Evolutionary conservation across 441 rosid species (phyloP), one percentile per base, ranked within the genome.

Genomic region (Pelargonium australe): DNA sequence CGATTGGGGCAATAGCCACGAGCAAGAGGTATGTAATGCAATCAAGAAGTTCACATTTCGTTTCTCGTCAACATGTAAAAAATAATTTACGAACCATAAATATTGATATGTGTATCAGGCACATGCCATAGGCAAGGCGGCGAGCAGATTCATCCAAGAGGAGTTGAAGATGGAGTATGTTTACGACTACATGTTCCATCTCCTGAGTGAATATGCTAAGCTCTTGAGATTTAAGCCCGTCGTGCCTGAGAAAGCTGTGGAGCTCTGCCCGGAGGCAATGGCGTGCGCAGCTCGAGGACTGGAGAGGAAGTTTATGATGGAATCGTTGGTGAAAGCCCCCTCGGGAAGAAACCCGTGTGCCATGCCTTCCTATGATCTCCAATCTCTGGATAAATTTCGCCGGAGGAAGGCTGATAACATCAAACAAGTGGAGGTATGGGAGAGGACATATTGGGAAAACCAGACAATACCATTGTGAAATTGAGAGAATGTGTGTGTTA

Each of bases 131-230:
- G 95, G 91, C 7, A 77, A 76, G 73, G 85, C 73, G 8, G 89
- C 87, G 20, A 88, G 94, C 71, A 72, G 69, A 4, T 88, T 85
- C 79, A 78, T 92, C 55, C 78, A 81, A 66, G 84, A 89, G 74
- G 86, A 84, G 31, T 1, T 92, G 64, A 88, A 88, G 72, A 87
- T 86, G 89, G 91, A 89, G 9, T 70, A 79, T 43, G 81, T 88
- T 7, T 88, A 89, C 40, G 92, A 85, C 66, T 89, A 89, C 81
- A 92, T 89, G 92, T 86, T 79, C 63, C 96, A 91, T 78, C 73
- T 91, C 73, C 75, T 91, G 44, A 82, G 78, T 37, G 88, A 86
- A 78, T 91, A 89, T 64, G 90, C 85, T 1, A 86, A 83, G 83
- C 85, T 89, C 16, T 75, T 88, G 44, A 82, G 73, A 68, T 91